phyloP scores from a whole-genome alignment of 1,284 basidiomycete genomes.

The Ceratobasidium sp. region DNA sequence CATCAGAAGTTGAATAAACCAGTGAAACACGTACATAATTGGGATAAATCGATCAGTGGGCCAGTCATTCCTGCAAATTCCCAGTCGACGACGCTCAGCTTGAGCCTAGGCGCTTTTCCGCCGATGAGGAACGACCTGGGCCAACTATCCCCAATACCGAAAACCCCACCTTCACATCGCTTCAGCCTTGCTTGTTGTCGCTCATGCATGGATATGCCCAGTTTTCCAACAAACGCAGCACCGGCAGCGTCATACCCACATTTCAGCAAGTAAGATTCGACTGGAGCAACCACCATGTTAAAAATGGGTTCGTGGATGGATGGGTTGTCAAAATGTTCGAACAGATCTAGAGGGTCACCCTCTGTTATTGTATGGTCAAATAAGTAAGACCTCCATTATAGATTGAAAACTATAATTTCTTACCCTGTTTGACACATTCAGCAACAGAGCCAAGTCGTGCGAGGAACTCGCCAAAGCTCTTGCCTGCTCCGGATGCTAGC shows the following conservation, averaged over 20 bases:
- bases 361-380: background rate
- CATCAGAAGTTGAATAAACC: background rate
- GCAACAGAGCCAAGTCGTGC: background rate
- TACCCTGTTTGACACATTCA: background rate
- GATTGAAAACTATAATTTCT: too few relatives aligned
- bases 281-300: background rate
- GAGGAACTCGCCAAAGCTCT: slow-evolving; percentile 13
- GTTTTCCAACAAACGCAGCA: background rate
- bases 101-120: background rate
- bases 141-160: slow-evolving; percentile 23
- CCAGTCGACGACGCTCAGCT: slow-evolving; percentile 31
- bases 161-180: background rate
- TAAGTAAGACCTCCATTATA: background rate
- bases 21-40: background rate
- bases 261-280: slow-evolving; percentile 4
- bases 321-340: slow-evolving; percentile 12
- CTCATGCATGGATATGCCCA: background rate
- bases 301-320: background rate
- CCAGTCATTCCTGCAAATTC: slow-evolving; percentile 35
- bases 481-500: background rate
- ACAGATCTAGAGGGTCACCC: background rate
- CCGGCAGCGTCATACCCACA: slow-evolving; percentile 9
- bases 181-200: background rate
- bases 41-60: slow-evolving; percentile 10
- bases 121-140: slow-evolving; percentile 17